A percentile compares a stretch with the other conserved stretches of the same genome.
Evolutionary conservation across 768 basidiomycete species (phyloP).

Genomic region (Sporobolomyces roseus): DNA sequence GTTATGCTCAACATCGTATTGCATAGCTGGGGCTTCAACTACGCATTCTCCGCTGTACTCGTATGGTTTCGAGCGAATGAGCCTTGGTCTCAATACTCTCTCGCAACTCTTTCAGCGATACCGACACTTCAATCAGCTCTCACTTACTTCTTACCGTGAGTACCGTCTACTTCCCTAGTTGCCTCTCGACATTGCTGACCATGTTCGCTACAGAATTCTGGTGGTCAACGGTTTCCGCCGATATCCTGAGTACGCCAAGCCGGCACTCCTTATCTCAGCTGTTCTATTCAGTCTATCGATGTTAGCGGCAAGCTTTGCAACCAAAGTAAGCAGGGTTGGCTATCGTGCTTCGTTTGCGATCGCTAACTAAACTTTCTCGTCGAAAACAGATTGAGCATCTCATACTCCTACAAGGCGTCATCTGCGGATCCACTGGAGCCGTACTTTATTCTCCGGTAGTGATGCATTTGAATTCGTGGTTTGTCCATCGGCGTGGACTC

Average conservation of each 20-base stretch:
- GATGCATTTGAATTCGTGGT: conserved; percentile 16
- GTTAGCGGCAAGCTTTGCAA: conserved; percentile 13
- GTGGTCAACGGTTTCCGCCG: conserved; percentile 17
- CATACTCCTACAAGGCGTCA: conserved; percentile 21
- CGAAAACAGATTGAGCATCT: conserved; percentile 9
- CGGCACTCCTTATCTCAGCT: conserved; percentile 1
- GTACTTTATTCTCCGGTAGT: conserved; percentile 16
- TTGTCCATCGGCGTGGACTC: background rate
- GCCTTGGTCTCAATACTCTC: conserved; percentile 18
- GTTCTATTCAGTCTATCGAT: background rate
- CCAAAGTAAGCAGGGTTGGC: background rate
- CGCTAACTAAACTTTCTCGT: no score
- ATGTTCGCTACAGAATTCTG: background rate
- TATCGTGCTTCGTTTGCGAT: no score
- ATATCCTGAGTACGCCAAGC: conserved; percentile 28
- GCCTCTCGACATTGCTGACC: background rate
- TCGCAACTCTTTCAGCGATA: conserved; percentile 8
- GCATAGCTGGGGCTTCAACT: no score
- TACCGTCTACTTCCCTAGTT: background rate
- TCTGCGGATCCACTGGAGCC: conserved; percentile 11
- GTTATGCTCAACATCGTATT: no score
- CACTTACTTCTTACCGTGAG: conserved; percentile 7
- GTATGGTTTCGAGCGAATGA: conserved; percentile 30
- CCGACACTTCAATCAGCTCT: background rate
- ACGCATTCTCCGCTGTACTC: conserved; percentile 7